Evolutionary conservation across 768 basidiomycete species (phyloP), one percentile per base, ranked within the genome.

Genomic region (Lepiota brunneoincarnata): DNA sequence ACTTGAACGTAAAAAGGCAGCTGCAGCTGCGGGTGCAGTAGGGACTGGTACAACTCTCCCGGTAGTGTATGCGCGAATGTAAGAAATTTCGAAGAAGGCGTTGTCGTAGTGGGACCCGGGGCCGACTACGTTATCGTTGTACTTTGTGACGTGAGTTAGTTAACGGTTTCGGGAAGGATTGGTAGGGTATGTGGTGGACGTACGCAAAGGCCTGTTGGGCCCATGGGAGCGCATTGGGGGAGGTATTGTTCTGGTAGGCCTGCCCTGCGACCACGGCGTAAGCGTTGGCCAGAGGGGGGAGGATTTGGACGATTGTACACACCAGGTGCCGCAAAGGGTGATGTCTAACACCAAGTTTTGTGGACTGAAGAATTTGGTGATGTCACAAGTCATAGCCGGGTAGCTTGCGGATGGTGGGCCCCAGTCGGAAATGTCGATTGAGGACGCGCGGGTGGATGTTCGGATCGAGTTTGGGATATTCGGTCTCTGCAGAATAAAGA

Each of bases 21-120:
- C 31, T 31, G 6, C 31, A 9, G 31, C 31, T 10, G 31, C 31
- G 31, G 31, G 31, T 31, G 31, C 31, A 31, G 31, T 31, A 31
- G 31, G 31, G 31, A 31, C 31, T 31, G 31, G 31, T 3, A 31
- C 7, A 31, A 31, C 31, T 4, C 31, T 10, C 7, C n/a, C 43
- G 5, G 15, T 28, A 6, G 50, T 51, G 18, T 69, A 71, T 6
- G 69, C 67, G 15, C 83, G 82, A 28, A 91, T 68, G 58, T 83
- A 83, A 49, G 75, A 74, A 61, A 90, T 74, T 66, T 89, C 86
- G 60, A 88, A 91, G 67, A 80, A 86, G 2, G 79, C 78, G 60
- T 72, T 78, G 50, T 69, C 78, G 60, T 72, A 79, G 50, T 69
- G 68, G 37, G 60, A 64, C 7, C 75, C 75, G 3, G 74, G 62